These are phyloP conservation scores for Aureobasidium zeae DNA, from an alignment of 2,329 filamentous ascomycete genomes.

Conservation along the genomic window DNA sequence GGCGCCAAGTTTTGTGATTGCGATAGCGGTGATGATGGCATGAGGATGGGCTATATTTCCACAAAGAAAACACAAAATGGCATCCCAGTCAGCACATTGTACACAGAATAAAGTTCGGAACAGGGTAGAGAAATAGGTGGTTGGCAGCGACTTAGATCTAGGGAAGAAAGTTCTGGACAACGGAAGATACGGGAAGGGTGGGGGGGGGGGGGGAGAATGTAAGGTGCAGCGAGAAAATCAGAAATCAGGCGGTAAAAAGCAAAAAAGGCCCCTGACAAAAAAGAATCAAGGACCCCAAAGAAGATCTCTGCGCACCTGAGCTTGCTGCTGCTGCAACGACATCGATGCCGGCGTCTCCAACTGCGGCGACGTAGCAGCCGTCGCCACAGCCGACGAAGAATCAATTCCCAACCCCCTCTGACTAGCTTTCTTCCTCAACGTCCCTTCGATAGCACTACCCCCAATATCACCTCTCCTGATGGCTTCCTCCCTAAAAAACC, in stretches of 20 bases:
- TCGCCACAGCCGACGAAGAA: conserved; percentile 2
- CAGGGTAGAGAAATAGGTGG: too few species aligned
- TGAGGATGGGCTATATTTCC: neutral
- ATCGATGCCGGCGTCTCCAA: conserved; percentile 47
- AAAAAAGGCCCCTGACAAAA: too few species aligned
- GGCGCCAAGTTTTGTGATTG: too few species aligned
- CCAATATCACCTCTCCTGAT: conserved; percentile 2
- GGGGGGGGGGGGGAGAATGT: neutral
- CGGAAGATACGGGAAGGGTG: too few species aligned
- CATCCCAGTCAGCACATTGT: neutral
- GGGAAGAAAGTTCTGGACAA: too few species aligned
- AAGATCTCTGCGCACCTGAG: conserved; percentile 38
- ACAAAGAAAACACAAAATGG: neutral
- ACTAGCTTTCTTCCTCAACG: conserved; percentile 1
- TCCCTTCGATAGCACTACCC: neutral
- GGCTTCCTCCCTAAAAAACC: conserved; percentile 14
- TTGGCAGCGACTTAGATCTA: too few species aligned
- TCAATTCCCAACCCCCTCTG: conserved; percentile 10
- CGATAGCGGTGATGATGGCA: neutral
- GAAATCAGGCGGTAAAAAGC: neutral
- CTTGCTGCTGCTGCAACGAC: conserved; percentile 19
- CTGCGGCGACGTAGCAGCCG: conserved; percentile 58
- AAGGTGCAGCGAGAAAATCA: neutral
- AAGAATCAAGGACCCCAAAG: conserved; percentile 37
- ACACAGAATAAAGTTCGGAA: too few species aligned